Evolutionary conservation across 176 grass and related monocot genomes (phyloP).

Genomic region (Cenchrus fungigraminus): DNA sequence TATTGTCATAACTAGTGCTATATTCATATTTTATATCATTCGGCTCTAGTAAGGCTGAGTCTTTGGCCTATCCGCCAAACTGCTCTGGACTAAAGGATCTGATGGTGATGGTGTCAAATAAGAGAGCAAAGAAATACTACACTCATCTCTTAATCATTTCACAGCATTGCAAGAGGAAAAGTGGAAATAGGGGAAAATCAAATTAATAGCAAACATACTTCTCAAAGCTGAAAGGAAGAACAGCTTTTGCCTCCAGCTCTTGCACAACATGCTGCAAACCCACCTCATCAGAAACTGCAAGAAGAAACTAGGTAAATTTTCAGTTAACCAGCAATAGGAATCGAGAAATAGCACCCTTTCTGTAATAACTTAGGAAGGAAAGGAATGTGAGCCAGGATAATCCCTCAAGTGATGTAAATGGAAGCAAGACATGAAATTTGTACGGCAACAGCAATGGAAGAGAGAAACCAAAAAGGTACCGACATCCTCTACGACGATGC

Average conservation of each 20-base stretch:
- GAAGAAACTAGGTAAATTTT: conserved; percentile 30
- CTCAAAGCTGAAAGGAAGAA: conserved; percentile 73
- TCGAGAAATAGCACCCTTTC: not conserved
- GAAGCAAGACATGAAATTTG: conserved; percentile 42
- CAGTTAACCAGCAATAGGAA: conserved; percentile 10
- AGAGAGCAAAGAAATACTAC: not conserved
- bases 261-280: conserved; percentile 84
- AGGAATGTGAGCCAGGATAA: not conserved
- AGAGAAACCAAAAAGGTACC: conserved; percentile 90
- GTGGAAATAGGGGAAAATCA: conserved; percentile 17
- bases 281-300: conserved; percentile 78
- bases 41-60: not conserved
- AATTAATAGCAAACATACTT: conserved; percentile 58
- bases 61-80: not conserved
- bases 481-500: conserved; percentile 99
- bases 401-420: conserved; percentile 11
- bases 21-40: not conserved
- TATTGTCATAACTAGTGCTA: not conserved
- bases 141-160: not conserved
- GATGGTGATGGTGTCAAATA: not conserved
- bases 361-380: not conserved
- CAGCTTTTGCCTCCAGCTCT: conserved; percentile 86
- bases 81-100: not conserved
- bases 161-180: not conserved
- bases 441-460: conserved; percentile 39